Percentiles rank a stretch among this genome's conserved stretches.
Evolutionary conservation across 306 rosid species (phyloP).

Genomic region (Comarum palustre): DNA sequence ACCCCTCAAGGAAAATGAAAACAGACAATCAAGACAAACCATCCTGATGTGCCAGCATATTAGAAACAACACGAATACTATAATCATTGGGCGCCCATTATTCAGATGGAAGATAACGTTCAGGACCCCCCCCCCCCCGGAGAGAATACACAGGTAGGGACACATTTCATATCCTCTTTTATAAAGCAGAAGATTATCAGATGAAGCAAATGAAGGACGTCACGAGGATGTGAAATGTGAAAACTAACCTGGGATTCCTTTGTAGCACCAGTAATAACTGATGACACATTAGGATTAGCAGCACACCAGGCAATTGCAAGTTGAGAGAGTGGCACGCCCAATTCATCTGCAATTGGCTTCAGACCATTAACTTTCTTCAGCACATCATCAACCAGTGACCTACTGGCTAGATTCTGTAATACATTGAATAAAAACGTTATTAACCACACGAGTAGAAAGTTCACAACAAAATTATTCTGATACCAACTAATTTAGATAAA

Average conservation of each 20-base stretch:
- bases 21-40: neutral
- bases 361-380: constrained; percentile 78
- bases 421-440: constrained; percentile 8
- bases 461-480: neutral
- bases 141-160: neutral
- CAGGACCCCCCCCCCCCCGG: neutral
- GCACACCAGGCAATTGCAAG: constrained; percentile 98
- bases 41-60: neutral
- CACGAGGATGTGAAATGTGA: neutral
- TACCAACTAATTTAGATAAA: neutral
- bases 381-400: constrained; percentile 81
- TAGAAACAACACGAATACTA: neutral
- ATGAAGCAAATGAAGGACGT: constrained; percentile 4
- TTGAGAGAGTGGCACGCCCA: constrained; percentile 82
- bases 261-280: constrained; percentile 93
- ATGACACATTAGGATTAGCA: constrained; percentile 87
- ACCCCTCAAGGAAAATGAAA: neutral
- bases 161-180: constrained; percentile 1
- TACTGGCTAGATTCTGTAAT: constrained; percentile 77
- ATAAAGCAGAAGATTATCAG: neutral
- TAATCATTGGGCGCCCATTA: neutral
- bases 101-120: neutral
- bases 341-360: constrained; percentile 94
- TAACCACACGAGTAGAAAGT: neutral
- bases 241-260: constrained; percentile 93